A percentile compares a stretch with the other conserved stretches of the same genome.
Conservation (phyloP, 306 rosid genomes). For the Biancaea sappan region DNA sequence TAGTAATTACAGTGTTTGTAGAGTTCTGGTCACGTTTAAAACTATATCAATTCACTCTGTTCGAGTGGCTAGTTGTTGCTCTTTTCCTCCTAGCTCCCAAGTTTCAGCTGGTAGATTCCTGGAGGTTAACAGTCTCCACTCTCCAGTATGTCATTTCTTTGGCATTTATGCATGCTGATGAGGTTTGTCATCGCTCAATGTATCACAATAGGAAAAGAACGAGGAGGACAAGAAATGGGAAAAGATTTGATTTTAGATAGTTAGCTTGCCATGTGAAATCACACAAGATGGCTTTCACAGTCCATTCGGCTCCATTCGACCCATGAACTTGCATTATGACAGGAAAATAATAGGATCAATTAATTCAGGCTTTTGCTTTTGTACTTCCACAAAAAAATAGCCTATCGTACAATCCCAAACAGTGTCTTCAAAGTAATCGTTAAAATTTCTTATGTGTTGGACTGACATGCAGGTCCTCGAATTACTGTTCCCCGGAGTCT, state of each 20-base stretch:
- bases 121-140: background rate
- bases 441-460: conserved; percentile 20
- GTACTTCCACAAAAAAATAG: too few relatives aligned
- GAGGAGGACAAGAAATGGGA: background rate
- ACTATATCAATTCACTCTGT: background rate
- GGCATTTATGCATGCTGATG: background rate
- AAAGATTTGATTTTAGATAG: background rate
- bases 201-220: background rate
- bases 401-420: background rate
- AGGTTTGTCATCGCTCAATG: background rate
- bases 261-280: background rate
- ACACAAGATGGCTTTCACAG: too few relatives aligned
- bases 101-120: background rate
- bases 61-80: background rate
- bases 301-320: background rate
- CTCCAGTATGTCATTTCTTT: background rate
- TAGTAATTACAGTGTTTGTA: background rate
- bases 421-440: conserved; percentile 1
- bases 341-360: too few relatives aligned
- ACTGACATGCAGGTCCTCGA: conserved; percentile 80
- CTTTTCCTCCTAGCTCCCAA: background rate
- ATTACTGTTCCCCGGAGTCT: conserved; percentile 77
- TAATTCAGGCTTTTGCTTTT: too few relatives aligned
- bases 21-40: background rate
- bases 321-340: background rate